These are phyloP conservation scores for Vitis cinerea DNA, from an alignment of 164 flowering plant genomes.

Conservation along the genomic window DNA sequence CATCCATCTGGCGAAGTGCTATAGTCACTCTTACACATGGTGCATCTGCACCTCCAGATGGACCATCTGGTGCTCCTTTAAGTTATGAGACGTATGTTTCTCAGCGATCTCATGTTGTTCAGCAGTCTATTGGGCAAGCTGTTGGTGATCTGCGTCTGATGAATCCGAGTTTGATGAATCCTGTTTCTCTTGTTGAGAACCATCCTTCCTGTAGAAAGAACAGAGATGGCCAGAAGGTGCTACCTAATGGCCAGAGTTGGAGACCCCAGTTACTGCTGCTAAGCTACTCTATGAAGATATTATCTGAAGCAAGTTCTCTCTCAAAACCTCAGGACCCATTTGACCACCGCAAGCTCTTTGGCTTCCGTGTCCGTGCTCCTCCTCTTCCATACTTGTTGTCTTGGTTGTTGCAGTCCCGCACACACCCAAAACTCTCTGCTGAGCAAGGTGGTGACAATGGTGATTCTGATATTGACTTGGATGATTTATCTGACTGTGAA, in stretches of 20 bases:
- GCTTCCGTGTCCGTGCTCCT: conserved; percentile 80
- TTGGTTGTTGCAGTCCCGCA: conserved; percentile 77
- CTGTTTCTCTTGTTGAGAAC: conserved; percentile 88
- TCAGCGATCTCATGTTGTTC: conserved; percentile 84
- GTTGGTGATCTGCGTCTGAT: conserved; percentile 83
- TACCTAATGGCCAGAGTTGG: conserved; percentile 93
- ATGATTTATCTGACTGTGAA: conserved; percentile 72
- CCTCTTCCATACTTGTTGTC: conserved; percentile 92
- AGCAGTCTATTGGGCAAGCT: conserved; percentile 86
- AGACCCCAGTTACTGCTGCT: conserved; percentile 71
- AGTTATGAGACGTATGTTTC: conserved; percentile 85
- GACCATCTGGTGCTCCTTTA: conserved; percentile 81
- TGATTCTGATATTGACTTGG: conserved; percentile 85
- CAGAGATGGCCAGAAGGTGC: conserved; percentile 80
- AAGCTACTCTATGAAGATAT: conserved; percentile 82
- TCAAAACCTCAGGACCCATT: conserved; percentile 79
- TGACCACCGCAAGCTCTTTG: conserved; percentile 77
- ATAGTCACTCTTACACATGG: conserved; percentile 88
- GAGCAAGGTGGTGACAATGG: conserved; percentile 75
- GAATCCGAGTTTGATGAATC: conserved; percentile 80
- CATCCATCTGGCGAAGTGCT: conserved; percentile 80
- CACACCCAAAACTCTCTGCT: conserved; percentile 82
- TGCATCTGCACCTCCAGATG: conserved; percentile 96
- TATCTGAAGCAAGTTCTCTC: conserved; percentile 71
- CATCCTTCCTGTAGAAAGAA: conserved; percentile 89